phyloP scores from a whole-genome alignment of 2,329 filamentous ascomycete genomes.

The Alternaria triticina region DNA sequence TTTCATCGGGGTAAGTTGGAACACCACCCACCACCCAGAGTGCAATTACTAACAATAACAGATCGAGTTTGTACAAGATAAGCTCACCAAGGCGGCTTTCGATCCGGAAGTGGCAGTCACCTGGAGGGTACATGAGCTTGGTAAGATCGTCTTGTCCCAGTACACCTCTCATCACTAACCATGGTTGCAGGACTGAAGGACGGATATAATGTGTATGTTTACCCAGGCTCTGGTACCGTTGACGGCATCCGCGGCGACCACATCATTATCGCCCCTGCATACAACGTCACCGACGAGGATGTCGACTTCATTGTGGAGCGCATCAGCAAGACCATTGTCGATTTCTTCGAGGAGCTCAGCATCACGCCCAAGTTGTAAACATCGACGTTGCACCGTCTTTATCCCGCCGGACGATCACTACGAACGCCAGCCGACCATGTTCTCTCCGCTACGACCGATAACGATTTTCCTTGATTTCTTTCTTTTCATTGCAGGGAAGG shows the following conservation, averaged over 20 bases:
- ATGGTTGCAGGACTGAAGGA: conserved; percentile 46
- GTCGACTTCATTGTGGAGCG: conserved; percentile 62
- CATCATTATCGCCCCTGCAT: conserved; percentile 72
- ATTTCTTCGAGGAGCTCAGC: conserved; percentile 48
- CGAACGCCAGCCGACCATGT: background rate
- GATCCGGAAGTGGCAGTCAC: conserved; percentile 54
- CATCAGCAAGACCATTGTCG: conserved; percentile 59
- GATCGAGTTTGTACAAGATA: conserved; percentile 66
- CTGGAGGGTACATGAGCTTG: conserved; percentile 59
- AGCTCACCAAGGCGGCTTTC: conserved; percentile 61
- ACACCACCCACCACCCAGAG: background rate
- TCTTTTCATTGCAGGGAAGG: background rate
- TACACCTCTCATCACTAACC: conserved; percentile 1
- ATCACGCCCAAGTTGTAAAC: background rate
- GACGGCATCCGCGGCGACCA: conserved; percentile 70
- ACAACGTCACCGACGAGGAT: conserved; percentile 65
- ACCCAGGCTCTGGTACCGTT: conserved; percentile 67
- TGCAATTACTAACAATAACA: conserved; percentile 28
- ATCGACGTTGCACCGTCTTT: background rate
- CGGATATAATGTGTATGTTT: conserved; percentile 63
- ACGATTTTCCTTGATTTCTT: background rate
- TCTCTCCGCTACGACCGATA: background rate
- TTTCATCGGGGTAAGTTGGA: conserved; percentile 60
- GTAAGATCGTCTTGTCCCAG: conserved; percentile 30
- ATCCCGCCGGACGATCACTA: background rate